Conservation (phyloP, 75 land plant species). For the Picea sitchensis region DNA sequence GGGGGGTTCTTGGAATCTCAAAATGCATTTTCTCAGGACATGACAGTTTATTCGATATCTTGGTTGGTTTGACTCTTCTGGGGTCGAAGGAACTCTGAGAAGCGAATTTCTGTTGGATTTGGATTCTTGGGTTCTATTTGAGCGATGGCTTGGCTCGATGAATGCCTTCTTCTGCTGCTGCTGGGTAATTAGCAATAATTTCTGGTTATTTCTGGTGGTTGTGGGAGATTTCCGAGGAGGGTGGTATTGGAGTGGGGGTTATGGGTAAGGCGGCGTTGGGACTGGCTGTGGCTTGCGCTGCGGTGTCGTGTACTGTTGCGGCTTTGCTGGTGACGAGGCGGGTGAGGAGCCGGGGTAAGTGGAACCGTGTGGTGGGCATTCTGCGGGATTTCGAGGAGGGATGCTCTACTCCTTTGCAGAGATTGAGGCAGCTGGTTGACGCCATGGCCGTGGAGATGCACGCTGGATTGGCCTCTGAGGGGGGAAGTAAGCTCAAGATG, state of each 20-base stretch:
- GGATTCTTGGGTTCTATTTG: no score
- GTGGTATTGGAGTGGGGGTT: neutral
- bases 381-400: slow-evolving; percentile 70
- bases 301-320: slow-evolving; percentile 66
- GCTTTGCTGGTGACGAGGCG: slow-evolving; percentile 59
- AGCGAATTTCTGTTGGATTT: no score
- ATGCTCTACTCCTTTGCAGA: slow-evolving; percentile 52
- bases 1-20: no score
- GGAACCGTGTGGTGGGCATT: slow-evolving; percentile 48
- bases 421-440: slow-evolving; percentile 83
- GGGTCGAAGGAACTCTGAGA: no score
- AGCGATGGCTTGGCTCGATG: no score
- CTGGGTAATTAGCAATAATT: no score
- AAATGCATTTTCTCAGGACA: no score
- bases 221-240: neutral
- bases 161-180: no score
- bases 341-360: slow-evolving; percentile 47
- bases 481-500: slow-evolving; percentile 98
- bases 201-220: no score
- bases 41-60: no score
- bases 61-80: no score
- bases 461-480: slow-evolving; percentile 95
- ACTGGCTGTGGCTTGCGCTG: slow-evolving; percentile 66
- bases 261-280: slow-evolving; percentile 62
- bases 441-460: slow-evolving; percentile 99